A percentile compares a stretch with the other conserved stretches of the same genome.
These are phyloP conservation scores for Agaricus blazei DNA, from an alignment of 768 basidiomycete genomes.

Conservation along the genomic window DNA sequence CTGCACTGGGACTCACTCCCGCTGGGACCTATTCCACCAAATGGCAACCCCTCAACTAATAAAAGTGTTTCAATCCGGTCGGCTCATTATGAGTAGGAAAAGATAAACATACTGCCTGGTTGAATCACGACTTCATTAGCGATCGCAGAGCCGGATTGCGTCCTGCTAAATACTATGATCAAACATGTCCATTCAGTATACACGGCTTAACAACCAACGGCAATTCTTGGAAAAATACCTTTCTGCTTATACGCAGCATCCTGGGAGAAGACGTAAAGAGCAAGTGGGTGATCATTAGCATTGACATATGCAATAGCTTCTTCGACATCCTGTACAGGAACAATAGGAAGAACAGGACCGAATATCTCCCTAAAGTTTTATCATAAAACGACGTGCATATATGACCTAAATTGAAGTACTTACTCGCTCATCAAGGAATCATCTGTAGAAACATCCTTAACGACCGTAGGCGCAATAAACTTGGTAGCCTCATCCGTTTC, in stretches of 20 bases:
- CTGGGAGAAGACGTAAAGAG: constrained; percentile 72
- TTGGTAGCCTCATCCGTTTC: constrained; percentile 47
- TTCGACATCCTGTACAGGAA: constrained; percentile 66
- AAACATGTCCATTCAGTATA: not conserved
- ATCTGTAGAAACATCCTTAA: constrained; percentile 52
- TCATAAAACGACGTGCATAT: not conserved
- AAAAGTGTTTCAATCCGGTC: not conserved
- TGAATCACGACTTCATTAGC: constrained; percentile 73
- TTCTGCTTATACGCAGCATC: constrained; percentile 54
- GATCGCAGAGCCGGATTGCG: constrained; percentile 64
- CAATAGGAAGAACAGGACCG: constrained; percentile 73
- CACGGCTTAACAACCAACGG: not conserved
- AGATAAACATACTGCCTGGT: constrained; percentile 37
- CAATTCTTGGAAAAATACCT: constrained; percentile 29
- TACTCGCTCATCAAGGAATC: constrained; percentile 79
- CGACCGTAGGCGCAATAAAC: constrained; percentile 70
- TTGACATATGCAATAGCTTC: constrained; percentile 70
- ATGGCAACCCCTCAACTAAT: constrained; percentile 58
- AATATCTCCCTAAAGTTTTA: constrained; percentile 63
- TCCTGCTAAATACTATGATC: constrained; percentile 56
- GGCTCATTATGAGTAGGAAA: not conserved
- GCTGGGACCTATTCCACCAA: constrained; percentile 69
- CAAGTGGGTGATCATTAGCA: constrained; percentile 63
- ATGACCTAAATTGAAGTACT: constrained; percentile 18
- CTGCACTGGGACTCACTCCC: constrained; percentile 47